phyloP scores from a whole-genome alignment of 2,329 filamentous ascomycete species.

The Sporothrix brunneoviolacea region DNA sequence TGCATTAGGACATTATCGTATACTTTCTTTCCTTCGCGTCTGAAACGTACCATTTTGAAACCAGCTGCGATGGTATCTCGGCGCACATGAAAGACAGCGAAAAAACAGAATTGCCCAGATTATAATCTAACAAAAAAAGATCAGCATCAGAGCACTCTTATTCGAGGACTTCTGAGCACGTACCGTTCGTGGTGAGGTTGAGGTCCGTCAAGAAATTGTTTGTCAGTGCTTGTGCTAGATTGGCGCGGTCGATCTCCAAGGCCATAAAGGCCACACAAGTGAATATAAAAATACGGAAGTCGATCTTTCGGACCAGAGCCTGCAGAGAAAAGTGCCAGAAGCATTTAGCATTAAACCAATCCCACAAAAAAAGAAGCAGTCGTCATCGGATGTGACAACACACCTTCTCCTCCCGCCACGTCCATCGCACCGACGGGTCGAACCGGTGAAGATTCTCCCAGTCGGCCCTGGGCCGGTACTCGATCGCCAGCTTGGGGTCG shows the following conservation, averaged over 20 bases:
- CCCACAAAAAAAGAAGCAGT: background rate
- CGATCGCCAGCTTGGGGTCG: background rate
- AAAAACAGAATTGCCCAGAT: slow-evolving; percentile 45
- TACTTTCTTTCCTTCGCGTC: too few relatives aligned
- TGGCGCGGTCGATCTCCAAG: slow-evolving; percentile 44
- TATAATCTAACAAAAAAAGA: too few relatives aligned
- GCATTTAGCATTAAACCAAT: too few relatives aligned
- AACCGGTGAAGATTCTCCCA: slow-evolving; percentile 10
- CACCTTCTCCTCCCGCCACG: slow-evolving; percentile 8
- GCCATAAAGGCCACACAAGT: slow-evolving; percentile 43
- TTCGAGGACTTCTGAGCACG: too few relatives aligned
- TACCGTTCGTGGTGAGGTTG: slow-evolving; percentile 37
- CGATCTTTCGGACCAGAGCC: slow-evolving; percentile 39
- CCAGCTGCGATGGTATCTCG: slow-evolving; percentile 55
- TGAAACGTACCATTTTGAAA: slow-evolving; percentile 54
- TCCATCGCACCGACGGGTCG: slow-evolving; percentile 8
- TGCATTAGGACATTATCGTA: too few relatives aligned
- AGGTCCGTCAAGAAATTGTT: slow-evolving; percentile 42
- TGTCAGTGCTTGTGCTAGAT: slow-evolving; percentile 39
- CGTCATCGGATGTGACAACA: background rate
- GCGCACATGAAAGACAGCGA: slow-evolving; percentile 44
- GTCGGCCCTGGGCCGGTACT: background rate
- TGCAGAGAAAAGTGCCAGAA: too few relatives aligned
- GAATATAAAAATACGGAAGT: slow-evolving; percentile 36
- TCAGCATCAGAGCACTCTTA: too few relatives aligned